Evolutionary conservation across 2,329 filamentous ascomycete species (phyloP).

Genomic region (Paraphoma sp.): DNA sequence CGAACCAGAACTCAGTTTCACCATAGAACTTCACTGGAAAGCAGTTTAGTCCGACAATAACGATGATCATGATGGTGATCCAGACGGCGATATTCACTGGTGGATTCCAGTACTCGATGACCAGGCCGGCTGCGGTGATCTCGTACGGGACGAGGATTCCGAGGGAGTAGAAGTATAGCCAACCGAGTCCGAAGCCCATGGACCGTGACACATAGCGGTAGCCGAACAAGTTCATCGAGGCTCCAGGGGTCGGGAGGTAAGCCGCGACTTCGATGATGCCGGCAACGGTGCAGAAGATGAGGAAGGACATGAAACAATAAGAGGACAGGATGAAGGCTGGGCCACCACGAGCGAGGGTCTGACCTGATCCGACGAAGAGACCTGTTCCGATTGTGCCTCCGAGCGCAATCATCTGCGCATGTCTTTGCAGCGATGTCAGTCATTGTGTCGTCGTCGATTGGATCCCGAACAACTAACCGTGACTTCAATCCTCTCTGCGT

Average conservation of each 20-base stretch:
- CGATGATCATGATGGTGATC: constrained; percentile 46
- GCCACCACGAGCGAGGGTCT: constrained; percentile 52
- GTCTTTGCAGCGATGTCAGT: constrained; percentile 51
- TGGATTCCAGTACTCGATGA: constrained; percentile 47
- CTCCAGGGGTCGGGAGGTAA: constrained; percentile 64
- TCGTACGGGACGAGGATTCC: constrained; percentile 43
- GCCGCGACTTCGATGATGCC: constrained; percentile 58
- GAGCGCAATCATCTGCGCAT: constrained; percentile 67
- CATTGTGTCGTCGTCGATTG: constrained; percentile 31
- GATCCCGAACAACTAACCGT: constrained; percentile 28
- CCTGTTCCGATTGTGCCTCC: constrained; percentile 66
- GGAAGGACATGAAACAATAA: constrained; percentile 38
- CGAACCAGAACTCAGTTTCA: constrained; percentile 46
- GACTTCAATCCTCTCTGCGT: constrained; percentile 51
- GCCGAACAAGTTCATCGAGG: constrained; percentile 59
- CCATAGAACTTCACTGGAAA: constrained; percentile 48
- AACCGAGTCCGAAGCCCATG: constrained; percentile 50
- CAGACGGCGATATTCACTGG: constrained; percentile 42
- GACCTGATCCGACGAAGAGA: constrained; percentile 65
- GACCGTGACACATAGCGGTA: constrained; percentile 66
- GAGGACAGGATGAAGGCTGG: constrained; percentile 38
- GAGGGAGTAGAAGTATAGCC: constrained; percentile 39
- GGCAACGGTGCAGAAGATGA: constrained; percentile 33
- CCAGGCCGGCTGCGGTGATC: constrained; percentile 45
- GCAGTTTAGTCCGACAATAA: constrained; percentile 43